Conservation (phyloP, 2,329 filamentous ascomycete genomes). For the Diaporthe eres region DNA sequence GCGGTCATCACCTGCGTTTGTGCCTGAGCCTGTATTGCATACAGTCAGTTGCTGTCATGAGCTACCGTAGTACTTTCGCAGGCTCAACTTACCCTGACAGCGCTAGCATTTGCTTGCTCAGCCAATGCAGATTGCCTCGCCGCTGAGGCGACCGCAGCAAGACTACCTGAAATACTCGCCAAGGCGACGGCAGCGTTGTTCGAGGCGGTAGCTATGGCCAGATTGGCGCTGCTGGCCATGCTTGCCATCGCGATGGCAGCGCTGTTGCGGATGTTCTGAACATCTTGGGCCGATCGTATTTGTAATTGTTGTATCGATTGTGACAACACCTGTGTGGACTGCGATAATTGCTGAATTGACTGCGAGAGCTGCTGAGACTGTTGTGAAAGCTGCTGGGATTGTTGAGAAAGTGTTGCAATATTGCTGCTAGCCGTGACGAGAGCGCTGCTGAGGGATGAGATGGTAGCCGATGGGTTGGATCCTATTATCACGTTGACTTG, state of each 20-base stretch:
- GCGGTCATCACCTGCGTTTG: conserved; percentile 22
- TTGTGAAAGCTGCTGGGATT: conserved; percentile 21
- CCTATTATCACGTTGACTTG: conserved; percentile 29
- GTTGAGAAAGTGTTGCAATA: conserved; percentile 8
- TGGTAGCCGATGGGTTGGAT: conserved; percentile 17
- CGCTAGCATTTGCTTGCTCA: conserved; percentile 31
- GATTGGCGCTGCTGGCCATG: conserved; percentile 26
- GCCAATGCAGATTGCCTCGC: conserved; percentile 27
- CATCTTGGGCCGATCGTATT: conserved; percentile 23
- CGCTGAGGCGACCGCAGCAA: conserved; percentile 22
- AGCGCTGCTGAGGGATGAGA: conserved; percentile 30
- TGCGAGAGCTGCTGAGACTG: conserved; percentile 31
- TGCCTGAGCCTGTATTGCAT: conserved; percentile 22
- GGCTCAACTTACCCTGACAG: conserved; percentile 9
- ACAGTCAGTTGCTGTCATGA: background rate
- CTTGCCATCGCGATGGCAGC: conserved; percentile 23
- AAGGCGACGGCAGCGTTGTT: conserved; percentile 29
- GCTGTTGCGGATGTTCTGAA: conserved; percentile 5
- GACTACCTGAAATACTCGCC: conserved; percentile 22
- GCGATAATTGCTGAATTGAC: conserved; percentile 15
- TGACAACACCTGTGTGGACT: conserved; percentile 13
- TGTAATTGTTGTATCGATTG: conserved; percentile 20
- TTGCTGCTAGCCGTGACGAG: conserved; percentile 18
- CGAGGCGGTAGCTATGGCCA: conserved; percentile 14
- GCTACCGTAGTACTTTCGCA: too few species aligned